Evolutionary conservation across 805 yeast species (phyloP).

Genomic region (Myxozyma nipponensis): DNA sequence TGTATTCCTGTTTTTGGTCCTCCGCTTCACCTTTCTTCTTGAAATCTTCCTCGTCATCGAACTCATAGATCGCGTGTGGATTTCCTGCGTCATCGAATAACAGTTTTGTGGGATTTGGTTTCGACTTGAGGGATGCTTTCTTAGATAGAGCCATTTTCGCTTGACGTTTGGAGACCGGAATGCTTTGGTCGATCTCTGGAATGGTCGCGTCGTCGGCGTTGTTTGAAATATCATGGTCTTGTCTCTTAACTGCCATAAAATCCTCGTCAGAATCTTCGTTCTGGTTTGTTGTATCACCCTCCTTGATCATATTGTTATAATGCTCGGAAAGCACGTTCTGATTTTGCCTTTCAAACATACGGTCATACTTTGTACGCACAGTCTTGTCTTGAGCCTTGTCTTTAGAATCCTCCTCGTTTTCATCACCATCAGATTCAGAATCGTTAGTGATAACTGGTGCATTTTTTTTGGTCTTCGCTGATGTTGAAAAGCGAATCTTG

Average conservation of each 20-base stretch:
- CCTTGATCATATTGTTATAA: conserved; percentile 64
- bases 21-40: conserved; percentile 62
- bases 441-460: conserved; percentile 61
- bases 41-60: conserved; percentile 87
- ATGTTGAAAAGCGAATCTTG: conserved; percentile 67
- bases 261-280: conserved; percentile 60
- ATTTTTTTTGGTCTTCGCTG: conserved; percentile 64
- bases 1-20: conserved; percentile 62
- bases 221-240: conserved; percentile 56
- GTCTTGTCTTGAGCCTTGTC: conserved; percentile 40
- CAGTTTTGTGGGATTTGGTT: conserved; percentile 71
- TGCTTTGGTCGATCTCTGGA: conserved; percentile 43
- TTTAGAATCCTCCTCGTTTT: conserved; percentile 33
- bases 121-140: conserved; percentile 57
- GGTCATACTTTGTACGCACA: conserved; percentile 83
- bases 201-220: conserved; percentile 44
- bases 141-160: conserved; percentile 83
- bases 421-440: conserved; percentile 55
- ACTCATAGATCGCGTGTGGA: conserved; percentile 86
- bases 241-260: conserved; percentile 75
- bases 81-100: conserved; percentile 91
- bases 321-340: conserved; percentile 90
- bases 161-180: conserved; percentile 75
- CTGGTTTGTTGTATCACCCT: conserved; percentile 32
- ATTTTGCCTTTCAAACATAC: conserved; percentile 92